phyloP scores from a whole-genome alignment of 1,284 basidiomycete species.

The Inonotus hispidus region DNA sequence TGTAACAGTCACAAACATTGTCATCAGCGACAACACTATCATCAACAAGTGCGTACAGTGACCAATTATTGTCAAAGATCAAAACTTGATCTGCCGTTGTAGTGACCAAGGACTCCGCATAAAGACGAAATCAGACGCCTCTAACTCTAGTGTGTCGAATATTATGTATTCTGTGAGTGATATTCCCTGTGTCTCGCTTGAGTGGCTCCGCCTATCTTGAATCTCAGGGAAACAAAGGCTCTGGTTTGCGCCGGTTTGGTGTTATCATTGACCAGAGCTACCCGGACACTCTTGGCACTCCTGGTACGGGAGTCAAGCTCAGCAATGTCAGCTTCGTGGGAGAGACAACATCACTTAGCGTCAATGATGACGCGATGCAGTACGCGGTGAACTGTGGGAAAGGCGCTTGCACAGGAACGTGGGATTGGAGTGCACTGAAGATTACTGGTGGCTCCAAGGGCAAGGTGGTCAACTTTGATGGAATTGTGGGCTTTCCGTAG shows the following conservation, averaged over 20 bases:
- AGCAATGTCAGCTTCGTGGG: constrained; percentile 22
- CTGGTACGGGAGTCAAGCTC: constrained; percentile 40
- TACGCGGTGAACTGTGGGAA: constrained; percentile 42
- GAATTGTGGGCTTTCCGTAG: constrained; percentile 27
- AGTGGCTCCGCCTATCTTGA: constrained; percentile 1
- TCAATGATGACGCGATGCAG: constrained; percentile 31
- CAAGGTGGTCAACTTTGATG: constrained; percentile 31
- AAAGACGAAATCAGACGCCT: constrained; percentile 37
- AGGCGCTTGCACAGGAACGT: constrained; percentile 40
- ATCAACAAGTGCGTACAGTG: constrained; percentile 34
- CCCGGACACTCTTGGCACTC: constrained; percentile 37
- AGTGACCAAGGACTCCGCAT: constrained; percentile 43
- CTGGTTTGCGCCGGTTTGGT: constrained; percentile 36
- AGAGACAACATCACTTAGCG: constrained; percentile 31
- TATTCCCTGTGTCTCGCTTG: neutral
- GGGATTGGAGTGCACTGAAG: constrained; percentile 47
- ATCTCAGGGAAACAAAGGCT: constrained; percentile 39
- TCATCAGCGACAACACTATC: constrained; percentile 42
- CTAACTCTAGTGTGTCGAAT: constrained; percentile 35
- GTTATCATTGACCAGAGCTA: constrained; percentile 46
- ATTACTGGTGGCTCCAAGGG: constrained; percentile 40
- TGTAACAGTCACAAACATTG: constrained; percentile 41
- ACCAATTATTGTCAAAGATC: neutral
- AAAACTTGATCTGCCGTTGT: neutral
- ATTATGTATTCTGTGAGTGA: constrained; percentile 35